phyloP scores from a whole-genome alignment of 202 grass and related monocot genomes.

The Carex sylvatica region DNA sequence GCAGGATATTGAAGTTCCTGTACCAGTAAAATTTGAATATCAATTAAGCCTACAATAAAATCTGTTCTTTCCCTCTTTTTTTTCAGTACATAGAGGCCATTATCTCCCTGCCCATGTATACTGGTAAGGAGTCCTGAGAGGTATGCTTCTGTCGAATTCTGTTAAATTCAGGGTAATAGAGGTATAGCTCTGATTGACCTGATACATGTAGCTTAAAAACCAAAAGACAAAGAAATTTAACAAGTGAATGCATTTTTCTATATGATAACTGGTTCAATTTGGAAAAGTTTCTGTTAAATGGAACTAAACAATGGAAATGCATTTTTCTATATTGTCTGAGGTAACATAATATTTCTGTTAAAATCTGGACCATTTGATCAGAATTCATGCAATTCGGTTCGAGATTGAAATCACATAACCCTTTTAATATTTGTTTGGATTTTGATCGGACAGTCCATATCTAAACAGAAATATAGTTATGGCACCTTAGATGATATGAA shows the following conservation, averaged over 20 bases:
- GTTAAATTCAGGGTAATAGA: not conserved
- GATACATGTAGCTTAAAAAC: not conserved
- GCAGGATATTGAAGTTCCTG: constrained; percentile 72
- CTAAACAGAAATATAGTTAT: no score
- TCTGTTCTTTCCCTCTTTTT: not conserved
- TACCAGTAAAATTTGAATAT: constrained; percentile 23
- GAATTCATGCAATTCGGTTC: no score
- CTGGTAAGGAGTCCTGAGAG: not conserved
- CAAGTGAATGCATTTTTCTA: not conserved
- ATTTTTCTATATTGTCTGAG: no score
- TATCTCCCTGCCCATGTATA: not conserved
- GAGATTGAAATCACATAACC: no score
- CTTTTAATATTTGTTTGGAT: no score
- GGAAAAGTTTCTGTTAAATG: not conserved
- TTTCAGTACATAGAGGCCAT: not conserved
- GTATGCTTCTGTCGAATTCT: constrained; percentile 9
- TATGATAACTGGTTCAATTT: not conserved
- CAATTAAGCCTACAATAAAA: not conserved
- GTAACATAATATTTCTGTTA: no score
- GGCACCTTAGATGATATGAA: no score
- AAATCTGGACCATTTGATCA: no score
- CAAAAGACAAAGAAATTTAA: not conserved
- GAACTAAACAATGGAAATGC: not conserved
- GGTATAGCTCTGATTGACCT: no score
- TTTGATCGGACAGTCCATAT: no score